Evolutionary conservation across 139 green algal genomes (phyloP), one percentile per base, ranked within the genome.

Genomic region (Chlorella sp.): DNA sequence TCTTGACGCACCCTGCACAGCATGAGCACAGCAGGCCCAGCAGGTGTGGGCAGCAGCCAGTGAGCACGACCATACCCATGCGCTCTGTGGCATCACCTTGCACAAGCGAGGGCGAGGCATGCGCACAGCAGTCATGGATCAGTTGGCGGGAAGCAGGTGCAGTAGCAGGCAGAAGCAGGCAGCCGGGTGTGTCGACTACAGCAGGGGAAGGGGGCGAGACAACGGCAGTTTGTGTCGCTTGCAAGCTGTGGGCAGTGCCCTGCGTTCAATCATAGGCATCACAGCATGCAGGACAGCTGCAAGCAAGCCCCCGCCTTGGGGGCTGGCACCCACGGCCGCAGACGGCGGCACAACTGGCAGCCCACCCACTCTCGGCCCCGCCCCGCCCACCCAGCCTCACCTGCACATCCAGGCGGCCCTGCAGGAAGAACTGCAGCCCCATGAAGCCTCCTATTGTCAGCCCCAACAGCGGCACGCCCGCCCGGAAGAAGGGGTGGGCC

Each of bases 361-460:
- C n/a, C 11, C 76, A 5, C 12, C 21, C 22, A 57, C 36, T 22
- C 30, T 83, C 37, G 36, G 37, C 2, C 36, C 36, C 5, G 77
- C 16, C 36, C 37, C 77, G 34, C 36, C 64, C 57, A 42, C 39
- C 53, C 30, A 42, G 48, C 22, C 26, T 16, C 81, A 91, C 91
- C 91, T 91, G 81, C 36, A 91, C 82, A 60, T 93, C 91, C 21
- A 90, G 40, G 11, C 88, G 68, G 22, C 88, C 81, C 71, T 93
- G 68, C 26, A 91, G 39, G 82, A 93, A 91, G 68, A 88, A 83
- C 24, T 53, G 42, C 36, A 93, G 61, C 14, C 53, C 57, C 36
- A 87, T 22, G 32, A 90, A 93, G 73, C 91, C 91, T 57, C 91
- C 91, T 5, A 93, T 57, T 48, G 88, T 91, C 2, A 93, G 75